Base-by-base conservation (phyloP, 768 basidiomycete species). In the Rhodosporidiobolus sp. region DNA sequence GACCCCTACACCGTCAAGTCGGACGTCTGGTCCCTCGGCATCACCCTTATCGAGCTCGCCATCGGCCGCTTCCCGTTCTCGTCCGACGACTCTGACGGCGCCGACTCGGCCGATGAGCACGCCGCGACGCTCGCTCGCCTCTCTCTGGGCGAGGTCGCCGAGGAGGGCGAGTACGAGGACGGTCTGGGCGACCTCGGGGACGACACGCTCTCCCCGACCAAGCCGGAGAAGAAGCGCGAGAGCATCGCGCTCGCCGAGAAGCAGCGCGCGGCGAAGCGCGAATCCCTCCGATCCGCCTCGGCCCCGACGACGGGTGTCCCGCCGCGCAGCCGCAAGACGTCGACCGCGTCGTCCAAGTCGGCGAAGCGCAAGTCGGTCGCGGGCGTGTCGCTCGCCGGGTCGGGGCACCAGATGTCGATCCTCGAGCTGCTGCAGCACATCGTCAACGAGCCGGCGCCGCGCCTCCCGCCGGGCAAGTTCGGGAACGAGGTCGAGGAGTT, bases 1-100 rank as follows among this genome's bases (percentile, higher is more conserved):
- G 93, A 93, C 2, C 91, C 92, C 79, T 98, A 99, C 81, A 94
- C 93, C 38, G 95, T 99, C 82, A 98, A 98, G 82, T 97, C 94
- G 7, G 96, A 99, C 78, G 95, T 98, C 8, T 99, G 96, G 96
- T 97, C 95, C 0, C 86, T 98, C 55, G 96, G 96, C 43, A 93
- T 99, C 79, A 91, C 94, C 14, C 85, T 99, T 59, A 94, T 98
- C 80, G 96, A 99, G 83, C 88, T 99, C 53, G 96, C 94, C 0
- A 87, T 95, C 45, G 96, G 95, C 24, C 90, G 93, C 49, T 99
- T 99, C 86, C 96, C 96, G 32, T 99, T 98, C 83, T 88, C 92
- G 4, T 56, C 70, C 12, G 75, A 80, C 4, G 79, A 80, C 52
- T 80, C 79, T 56, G 59, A 66, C 22, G 68, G 73, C 55, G 90